Evolutionary conservation across 352 stramenopile genomes (phyloP).

Genomic region (Pythium angustatum): DNA sequence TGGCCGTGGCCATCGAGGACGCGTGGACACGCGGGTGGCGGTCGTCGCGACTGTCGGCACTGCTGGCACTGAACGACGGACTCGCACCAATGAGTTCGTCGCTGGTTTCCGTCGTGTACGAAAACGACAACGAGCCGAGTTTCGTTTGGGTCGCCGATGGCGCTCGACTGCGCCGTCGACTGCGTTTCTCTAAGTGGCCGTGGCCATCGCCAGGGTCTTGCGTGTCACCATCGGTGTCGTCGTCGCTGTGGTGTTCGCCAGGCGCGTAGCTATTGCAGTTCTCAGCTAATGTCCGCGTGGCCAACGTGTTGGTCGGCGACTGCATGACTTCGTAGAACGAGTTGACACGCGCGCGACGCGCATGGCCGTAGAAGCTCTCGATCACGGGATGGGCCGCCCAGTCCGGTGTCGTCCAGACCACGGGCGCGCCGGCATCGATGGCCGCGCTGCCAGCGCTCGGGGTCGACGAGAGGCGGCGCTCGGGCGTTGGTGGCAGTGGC

Average conservation of each 20-base stretch:
- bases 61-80: slow-evolving; percentile 29
- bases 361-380: slow-evolving; percentile 75
- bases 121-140: slow-evolving; percentile 67
- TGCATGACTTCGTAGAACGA: slow-evolving; percentile 87
- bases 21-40: slow-evolving; percentile 10
- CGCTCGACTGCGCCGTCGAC: neutral
- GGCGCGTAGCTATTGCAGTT: slow-evolving; percentile 55
- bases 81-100: slow-evolving; percentile 38
- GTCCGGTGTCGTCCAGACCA: slow-evolving; percentile 72
- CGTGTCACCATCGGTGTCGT: slow-evolving; percentile 22
- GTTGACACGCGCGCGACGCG: slow-evolving; percentile 45
- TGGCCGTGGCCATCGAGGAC: slow-evolving; percentile 4
- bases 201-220: slow-evolving; percentile 26
- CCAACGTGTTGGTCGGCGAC: slow-evolving; percentile 58
- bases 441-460: neutral
- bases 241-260: slow-evolving; percentile 15
- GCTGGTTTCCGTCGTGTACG: slow-evolving; percentile 70
- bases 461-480: slow-evolving; percentile 24
- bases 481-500: slow-evolving; percentile 8
- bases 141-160: slow-evolving; percentile 19
- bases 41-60: slow-evolving; percentile 15
- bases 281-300: slow-evolving; percentile 62
- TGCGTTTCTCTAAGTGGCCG: neutral
- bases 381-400: slow-evolving; percentile 77
- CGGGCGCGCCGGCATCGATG: slow-evolving; percentile 37